Percentiles rank a stretch among this genome's conserved stretches.
phyloP scores from a whole-genome alignment of 139 green algal species.

The Picochlorum costavermella region DNA sequence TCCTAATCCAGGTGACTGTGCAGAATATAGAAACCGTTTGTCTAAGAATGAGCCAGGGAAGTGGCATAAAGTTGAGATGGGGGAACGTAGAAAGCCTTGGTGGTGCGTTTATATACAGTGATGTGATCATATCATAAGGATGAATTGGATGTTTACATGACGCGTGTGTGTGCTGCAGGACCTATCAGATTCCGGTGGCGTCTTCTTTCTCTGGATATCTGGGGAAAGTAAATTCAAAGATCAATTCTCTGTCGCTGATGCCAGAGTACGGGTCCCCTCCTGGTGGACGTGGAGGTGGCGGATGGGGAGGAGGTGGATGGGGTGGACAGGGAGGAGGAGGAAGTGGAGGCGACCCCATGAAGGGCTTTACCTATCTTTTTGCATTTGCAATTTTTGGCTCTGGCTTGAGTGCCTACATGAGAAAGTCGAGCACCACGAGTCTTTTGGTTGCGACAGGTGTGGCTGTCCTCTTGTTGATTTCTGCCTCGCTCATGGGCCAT shows the following conservation, averaged over 20 bases:
- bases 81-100: no score
- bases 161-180: no score
- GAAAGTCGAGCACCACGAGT: constrained; percentile 11
- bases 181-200: background rate
- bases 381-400: constrained; percentile 7
- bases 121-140: no score
- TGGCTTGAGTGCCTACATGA: constrained; percentile 18
- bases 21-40: background rate
- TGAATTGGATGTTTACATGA: no score
- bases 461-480: constrained; percentile 17
- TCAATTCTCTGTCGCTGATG: background rate
- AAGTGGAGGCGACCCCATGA: constrained; percentile 18
- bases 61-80: background rate
- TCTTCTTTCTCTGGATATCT: constrained; percentile 4
- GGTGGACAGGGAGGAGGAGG: constrained; percentile 6
- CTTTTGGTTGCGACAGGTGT: constrained; percentile 16
- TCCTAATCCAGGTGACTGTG: background rate
- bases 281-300: constrained; percentile 7
- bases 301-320: constrained; percentile 2
- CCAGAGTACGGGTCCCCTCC: constrained; percentile 1
- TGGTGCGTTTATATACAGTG: no score
- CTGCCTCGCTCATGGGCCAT: constrained; percentile 23
- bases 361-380: constrained; percentile 25
- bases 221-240: constrained; percentile 10
- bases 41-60: no score